Percentiles rank a stretch among this genome's conserved stretches.
Evolutionary conservation across 2,329 filamentous ascomycete genomes (phyloP).

Genomic region (Leptographium flavum): DNA sequence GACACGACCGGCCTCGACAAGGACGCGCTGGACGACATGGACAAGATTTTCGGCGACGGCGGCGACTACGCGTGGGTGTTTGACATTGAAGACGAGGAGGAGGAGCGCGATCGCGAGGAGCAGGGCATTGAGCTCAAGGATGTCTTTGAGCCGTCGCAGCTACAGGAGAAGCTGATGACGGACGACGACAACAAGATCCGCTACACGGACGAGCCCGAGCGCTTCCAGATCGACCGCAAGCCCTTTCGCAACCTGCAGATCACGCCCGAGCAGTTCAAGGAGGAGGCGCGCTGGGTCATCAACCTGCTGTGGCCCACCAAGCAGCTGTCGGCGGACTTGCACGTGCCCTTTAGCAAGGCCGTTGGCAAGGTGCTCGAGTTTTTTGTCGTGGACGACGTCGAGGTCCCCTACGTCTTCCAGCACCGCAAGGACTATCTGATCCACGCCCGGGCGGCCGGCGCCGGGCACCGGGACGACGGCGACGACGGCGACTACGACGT

Average conservation of each 20-base stretch:
- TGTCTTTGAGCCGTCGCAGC: constrained; percentile 92
- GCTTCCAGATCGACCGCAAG: constrained; percentile 83
- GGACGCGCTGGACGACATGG: constrained; percentile 88
- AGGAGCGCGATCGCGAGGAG: constrained; percentile 64
- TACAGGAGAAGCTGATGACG: constrained; percentile 86
- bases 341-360: constrained; percentile 72
- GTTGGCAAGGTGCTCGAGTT: constrained; percentile 90
- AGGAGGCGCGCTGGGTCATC: constrained; percentile 86
- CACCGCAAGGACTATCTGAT: constrained; percentile 97
- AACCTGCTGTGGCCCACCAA: constrained; percentile 85
- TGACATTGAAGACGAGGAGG: constrained; percentile 74
- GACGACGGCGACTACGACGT: constrained; percentile 63
- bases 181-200: constrained; percentile 91
- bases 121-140: constrained; percentile 88
- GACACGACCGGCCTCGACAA: constrained; percentile 81
- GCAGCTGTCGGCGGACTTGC: constrained; percentile 54
- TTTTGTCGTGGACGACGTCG: constrained; percentile 84
- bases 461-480: constrained; percentile 54
- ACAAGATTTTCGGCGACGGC: constrained; percentile 87
- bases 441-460: constrained; percentile 51
- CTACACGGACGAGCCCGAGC: constrained; percentile 77
- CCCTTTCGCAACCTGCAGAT: constrained; percentile 74
- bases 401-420: constrained; percentile 95
- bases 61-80: constrained; percentile 94
- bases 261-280: constrained; percentile 70